These are phyloP conservation scores for Cercospora zeina DNA, from an alignment of 2,329 filamentous ascomycete genomes.

Conservation along the genomic window DNA sequence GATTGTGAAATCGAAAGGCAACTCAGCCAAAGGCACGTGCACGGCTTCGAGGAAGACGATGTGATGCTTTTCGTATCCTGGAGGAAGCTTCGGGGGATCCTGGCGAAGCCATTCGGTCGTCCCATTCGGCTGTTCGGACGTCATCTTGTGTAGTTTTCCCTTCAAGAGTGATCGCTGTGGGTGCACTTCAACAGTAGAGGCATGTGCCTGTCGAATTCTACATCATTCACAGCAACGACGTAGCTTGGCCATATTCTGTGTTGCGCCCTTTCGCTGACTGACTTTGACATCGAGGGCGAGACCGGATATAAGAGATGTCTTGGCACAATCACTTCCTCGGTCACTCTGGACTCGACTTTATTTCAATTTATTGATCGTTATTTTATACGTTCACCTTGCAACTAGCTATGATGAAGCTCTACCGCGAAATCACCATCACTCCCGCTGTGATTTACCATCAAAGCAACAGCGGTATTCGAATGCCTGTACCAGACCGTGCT, in stretches of 20 bases:
- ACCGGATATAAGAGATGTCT: background rate
- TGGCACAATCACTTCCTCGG: background rate
- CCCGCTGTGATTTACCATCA: no score
- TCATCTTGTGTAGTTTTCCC: background rate
- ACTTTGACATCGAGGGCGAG: background rate
- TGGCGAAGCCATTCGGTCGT: conserved; percentile 20
- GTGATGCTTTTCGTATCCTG: conserved; percentile 28
- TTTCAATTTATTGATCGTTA: no score
- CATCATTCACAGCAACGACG: background rate
- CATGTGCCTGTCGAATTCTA: background rate
- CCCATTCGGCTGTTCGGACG: background rate
- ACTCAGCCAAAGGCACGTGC: conserved; percentile 24
- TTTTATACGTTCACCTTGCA: no score
- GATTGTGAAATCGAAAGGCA: conserved; percentile 27
- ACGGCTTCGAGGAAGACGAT: conserved; percentile 30
- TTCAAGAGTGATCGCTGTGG: background rate
- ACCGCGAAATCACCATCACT: no score
- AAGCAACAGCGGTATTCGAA: no score
- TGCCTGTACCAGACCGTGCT: background rate
- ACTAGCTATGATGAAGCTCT: no score
- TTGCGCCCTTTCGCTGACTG: background rate
- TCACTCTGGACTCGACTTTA: background rate
- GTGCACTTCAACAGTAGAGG: background rate
- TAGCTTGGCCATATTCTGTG: background rate
- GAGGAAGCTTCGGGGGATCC: conserved; percentile 23